phyloP scores from a whole-genome alignment of 768 basidiomycete genomes.

The Chiua virens region DNA sequence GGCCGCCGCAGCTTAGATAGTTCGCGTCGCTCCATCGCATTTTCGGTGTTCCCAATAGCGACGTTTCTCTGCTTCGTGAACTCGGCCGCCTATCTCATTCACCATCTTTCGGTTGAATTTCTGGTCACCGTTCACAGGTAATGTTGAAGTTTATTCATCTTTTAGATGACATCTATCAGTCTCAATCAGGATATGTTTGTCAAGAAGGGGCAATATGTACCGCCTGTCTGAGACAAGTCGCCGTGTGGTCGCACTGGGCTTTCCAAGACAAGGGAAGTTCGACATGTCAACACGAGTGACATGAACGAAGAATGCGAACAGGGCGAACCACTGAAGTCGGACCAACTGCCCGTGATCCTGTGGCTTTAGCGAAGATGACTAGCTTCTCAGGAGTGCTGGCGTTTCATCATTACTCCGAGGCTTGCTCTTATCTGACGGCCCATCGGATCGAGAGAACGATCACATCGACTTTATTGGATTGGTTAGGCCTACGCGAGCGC shows the following conservation, averaged over 20 bases:
- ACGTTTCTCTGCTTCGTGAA: too few relatives aligned
- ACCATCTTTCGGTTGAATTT: too few relatives aligned
- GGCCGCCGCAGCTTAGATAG: too few relatives aligned
- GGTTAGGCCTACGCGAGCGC: not conserved
- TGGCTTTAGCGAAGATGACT: not conserved
- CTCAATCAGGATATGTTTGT: not conserved
- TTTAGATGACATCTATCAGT: not conserved
- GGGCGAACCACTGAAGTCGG: not conserved
- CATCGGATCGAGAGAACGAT: constrained; percentile 1
- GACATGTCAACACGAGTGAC: constrained; percentile 1
- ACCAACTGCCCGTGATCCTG: constrained; percentile 1
- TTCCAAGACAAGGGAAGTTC: not conserved
- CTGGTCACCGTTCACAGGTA: not conserved
- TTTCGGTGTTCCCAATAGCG: too few relatives aligned
- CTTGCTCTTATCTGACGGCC: not conserved
- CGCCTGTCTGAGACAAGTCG: too few relatives aligned
- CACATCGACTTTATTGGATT: not conserved
- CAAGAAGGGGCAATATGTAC: not conserved
- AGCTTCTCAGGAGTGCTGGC: constrained; percentile 3
- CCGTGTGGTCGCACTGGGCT: too few relatives aligned
- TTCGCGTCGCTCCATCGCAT: too few relatives aligned
- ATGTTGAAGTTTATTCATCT: not conserved
- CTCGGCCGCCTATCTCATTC: too few relatives aligned
- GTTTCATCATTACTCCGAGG: constrained; percentile 9
- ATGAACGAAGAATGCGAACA: not conserved